phyloP scores from a whole-genome alignment of 1,139 yeast genomes.

The Taphrina betulina region DNA sequence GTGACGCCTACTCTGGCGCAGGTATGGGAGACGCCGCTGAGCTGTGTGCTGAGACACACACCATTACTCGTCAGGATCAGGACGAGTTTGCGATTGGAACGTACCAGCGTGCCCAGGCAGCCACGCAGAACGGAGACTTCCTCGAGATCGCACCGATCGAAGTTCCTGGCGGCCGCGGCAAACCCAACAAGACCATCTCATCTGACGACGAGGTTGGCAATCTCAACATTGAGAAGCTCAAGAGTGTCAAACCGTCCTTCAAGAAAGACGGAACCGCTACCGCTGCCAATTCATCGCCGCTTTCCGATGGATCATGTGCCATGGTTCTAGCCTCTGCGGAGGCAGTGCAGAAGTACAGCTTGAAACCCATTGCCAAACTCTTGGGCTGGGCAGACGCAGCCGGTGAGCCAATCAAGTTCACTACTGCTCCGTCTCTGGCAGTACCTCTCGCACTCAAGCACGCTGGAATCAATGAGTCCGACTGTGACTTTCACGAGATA shows the following conservation, averaged over 20 bases:
- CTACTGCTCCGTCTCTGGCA: conserved; percentile 91
- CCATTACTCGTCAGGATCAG: conserved; percentile 67
- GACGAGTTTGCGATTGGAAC: conserved; percentile 85
- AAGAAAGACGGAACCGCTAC: conserved; percentile 90
- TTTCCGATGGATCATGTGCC: conserved; percentile 98
- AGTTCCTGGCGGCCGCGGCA: conserved; percentile 86
- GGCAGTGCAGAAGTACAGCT: conserved; percentile 76
- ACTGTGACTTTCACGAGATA: conserved; percentile 80
- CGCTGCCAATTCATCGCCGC: conserved; percentile 92
- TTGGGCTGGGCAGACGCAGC: conserved; percentile 98
- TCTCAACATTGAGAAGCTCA: conserved; percentile 71
- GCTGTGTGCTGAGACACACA: conserved; percentile 77
- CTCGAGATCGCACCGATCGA: conserved; percentile 82
- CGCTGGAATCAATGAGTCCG: conserved; percentile 62
- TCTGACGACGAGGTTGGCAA: conserved; percentile 72
- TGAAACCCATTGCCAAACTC: conserved; percentile 84
- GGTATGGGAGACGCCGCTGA: conserved; percentile 98
- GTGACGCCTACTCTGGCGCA: conserved; percentile 78
- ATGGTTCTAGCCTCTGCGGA: conserved; percentile 77
- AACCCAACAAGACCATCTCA: conserved; percentile 72
- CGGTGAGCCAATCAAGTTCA: conserved; percentile 84
- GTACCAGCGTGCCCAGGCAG: conserved; percentile 79
- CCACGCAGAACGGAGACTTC: conserved; percentile 78
- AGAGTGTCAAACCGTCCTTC: conserved; percentile 86
- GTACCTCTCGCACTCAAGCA: conserved; percentile 93